Evolutionary conservation across 1,284 basidiomycete species (phyloP), one percentile per base, ranked within the genome.

Genomic region (Fomitopsis schrenkii): DNA sequence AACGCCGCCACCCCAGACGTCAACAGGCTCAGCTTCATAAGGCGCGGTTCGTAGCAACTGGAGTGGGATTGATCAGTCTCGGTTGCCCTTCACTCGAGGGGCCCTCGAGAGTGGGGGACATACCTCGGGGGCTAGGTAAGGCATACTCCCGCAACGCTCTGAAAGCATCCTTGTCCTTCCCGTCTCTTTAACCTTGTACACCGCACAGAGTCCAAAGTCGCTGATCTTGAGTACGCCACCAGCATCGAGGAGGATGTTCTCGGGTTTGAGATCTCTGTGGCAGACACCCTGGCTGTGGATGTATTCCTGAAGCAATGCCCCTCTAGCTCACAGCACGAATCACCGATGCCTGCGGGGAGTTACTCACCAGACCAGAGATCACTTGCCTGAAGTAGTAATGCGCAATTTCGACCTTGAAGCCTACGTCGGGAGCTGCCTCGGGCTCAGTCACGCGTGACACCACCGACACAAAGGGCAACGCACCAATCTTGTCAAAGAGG

Each of bases 401-500:
- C 0, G 96, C 93, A 0, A 97, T 79, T 45, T 97, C 93, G 63
- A 95, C 91, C 36, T 87, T 85, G 0, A 97, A 82, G 5, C 97
- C 97, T 8, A 94, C 82, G 68, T 98, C 94, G 4, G 95, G 95
- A 2, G 84, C 91, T 93, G 60, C 8, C 35, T 15, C 14, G 5
- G 5, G 6, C 5, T 50, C 12, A 50, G 48, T 17, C 12, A 6
- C 2, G 12, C 8, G 15, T 8, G 48, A 15, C 5, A 9, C 2
- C 12, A 17, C 48, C 5, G 3, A 12, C 28, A 33, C 14, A 14
- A 22, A 50, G 28, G 12, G 12, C 14, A 33, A 54, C 44, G 33
- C 4, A 95, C 95, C 92, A 63, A 99, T 98, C 80, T 98, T 98
- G 77, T 99, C 97, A 73, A 99, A 99, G 45, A 99, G 76, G 74